Conservation (phyloP, 2,329 filamentous ascomycete genomes). For the Ascosphaera pollenicola region DNA sequence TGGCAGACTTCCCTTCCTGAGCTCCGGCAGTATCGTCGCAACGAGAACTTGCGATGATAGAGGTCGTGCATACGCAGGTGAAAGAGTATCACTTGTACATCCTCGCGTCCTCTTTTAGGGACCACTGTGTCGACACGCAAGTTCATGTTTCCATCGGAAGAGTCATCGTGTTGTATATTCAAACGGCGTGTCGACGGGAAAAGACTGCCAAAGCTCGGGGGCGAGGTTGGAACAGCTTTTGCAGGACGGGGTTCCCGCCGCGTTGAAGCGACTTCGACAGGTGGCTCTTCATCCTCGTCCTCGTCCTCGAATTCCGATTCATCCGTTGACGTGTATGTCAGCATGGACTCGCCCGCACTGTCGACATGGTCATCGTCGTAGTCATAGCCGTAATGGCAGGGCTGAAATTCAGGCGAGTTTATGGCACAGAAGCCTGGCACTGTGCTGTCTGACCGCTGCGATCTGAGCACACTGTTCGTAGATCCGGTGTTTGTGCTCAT, state of each 20-base stretch:
- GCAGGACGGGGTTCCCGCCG: constrained; percentile 38
- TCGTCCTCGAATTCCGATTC: constrained; percentile 36
- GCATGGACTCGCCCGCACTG: constrained; percentile 35
- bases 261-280: constrained; percentile 26
- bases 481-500: too few species aligned
- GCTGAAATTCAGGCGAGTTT: too few species aligned
- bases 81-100: constrained; percentile 57
- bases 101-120: constrained; percentile 30
- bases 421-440: too few species aligned
- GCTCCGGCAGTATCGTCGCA: constrained; percentile 77
- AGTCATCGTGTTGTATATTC: constrained; percentile 72
- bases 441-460: too few species aligned
- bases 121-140: constrained; percentile 66
- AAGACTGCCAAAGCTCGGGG: constrained; percentile 58
- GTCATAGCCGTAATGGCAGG: not conserved
- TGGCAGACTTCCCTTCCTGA: constrained; percentile 87
- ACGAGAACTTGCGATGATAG: constrained; percentile 64
- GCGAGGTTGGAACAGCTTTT: constrained; percentile 53
- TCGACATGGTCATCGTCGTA: constrained; percentile 7
- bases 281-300: constrained; percentile 24
- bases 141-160: constrained; percentile 95
- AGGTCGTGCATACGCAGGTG: constrained; percentile 91
- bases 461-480: too few species aligned
- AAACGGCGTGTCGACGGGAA: constrained; percentile 72
- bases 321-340: constrained; percentile 56